A percentile compares a stretch with the other conserved stretches of the same genome.
Evolutionary conservation across 495 filamentous ascomycete species (phyloP).

Genomic region (Penicillium angulare): DNA sequence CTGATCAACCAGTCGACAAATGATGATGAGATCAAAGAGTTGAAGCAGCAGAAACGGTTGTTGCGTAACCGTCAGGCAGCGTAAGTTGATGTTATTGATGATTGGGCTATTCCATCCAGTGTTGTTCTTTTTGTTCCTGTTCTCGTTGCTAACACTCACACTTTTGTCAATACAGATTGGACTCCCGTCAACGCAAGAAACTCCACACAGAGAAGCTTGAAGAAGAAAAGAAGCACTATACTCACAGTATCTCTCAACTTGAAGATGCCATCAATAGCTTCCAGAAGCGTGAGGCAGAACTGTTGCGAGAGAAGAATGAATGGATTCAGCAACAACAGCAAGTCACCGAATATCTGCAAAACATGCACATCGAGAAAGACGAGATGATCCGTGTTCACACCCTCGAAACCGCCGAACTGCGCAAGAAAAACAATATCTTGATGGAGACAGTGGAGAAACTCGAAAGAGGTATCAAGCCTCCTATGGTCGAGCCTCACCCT

Average conservation of each 20-base stretch:
- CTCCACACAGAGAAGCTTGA: constrained; percentile 96
- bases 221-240: constrained; percentile 92
- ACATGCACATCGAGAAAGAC: constrained; percentile 81
- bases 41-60: constrained; percentile 97
- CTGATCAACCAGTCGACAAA: constrained; percentile 85
- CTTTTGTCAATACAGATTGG: constrained; percentile 57
- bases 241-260: constrained; percentile 66
- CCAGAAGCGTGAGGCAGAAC: constrained; percentile 54
- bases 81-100: constrained; percentile 52
- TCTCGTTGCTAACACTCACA: not conserved
- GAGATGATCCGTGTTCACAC: constrained; percentile 87
- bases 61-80: constrained; percentile 94
- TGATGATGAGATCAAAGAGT: constrained; percentile 93
- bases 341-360: constrained; percentile 71
- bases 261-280: constrained; percentile 71
- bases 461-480: constrained; percentile 63
- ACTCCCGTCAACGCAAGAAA: constrained; percentile 98
- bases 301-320: constrained; percentile 65
- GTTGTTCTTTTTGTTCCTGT: too few species aligned
- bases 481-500: constrained; percentile 58
- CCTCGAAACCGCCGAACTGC: constrained; percentile 88
- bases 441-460: constrained; percentile 80
- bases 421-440: constrained; percentile 91
- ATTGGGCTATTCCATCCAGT: not conserved
- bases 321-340: constrained; percentile 66